Evolutionary conservation across 1,284 basidiomycete genomes (phyloP).

Genomic region (Taiwanofungus camphoratus): DNA sequence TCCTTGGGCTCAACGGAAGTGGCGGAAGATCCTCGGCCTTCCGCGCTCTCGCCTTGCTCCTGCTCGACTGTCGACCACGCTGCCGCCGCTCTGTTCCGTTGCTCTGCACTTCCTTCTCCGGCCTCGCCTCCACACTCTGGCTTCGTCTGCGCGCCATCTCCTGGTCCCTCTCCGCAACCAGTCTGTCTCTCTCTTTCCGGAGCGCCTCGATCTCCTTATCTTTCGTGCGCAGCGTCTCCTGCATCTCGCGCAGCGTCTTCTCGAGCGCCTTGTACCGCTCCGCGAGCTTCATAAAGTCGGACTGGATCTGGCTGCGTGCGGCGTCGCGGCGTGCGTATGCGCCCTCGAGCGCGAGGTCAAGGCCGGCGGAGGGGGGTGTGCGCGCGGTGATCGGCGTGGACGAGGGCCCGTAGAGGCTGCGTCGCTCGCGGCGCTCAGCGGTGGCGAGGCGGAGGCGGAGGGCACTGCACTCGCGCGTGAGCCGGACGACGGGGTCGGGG

Average conservation of each 20-base stretch:
- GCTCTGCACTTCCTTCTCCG: conserved; percentile 1
- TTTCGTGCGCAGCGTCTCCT: conserved; percentile 26
- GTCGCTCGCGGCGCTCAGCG: conserved; percentile 26
- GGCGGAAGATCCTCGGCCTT: conserved; percentile 18
- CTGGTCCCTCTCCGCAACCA: conserved; percentile 27
- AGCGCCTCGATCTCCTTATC: conserved; percentile 50
- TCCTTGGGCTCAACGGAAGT: conserved; percentile 17
- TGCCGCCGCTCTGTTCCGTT: conserved; percentile 10
- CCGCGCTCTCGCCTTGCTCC: conserved; percentile 20
- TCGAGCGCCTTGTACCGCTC: conserved; percentile 59
- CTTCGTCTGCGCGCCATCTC: conserved; percentile 19
- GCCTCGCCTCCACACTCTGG: conserved; percentile 11
- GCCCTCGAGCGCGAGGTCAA: conserved; percentile 18
- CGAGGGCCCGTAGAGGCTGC: conserved; percentile 20
- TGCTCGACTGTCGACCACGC: conserved; percentile 19
- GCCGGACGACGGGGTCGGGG: conserved; percentile 31
- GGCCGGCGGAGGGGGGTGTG: conserved; percentile 19
- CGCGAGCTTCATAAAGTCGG: conserved; percentile 48
- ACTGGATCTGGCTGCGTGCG: conserved; percentile 48
- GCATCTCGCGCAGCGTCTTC: conserved; percentile 35
- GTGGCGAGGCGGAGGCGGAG: conserved; percentile 48
- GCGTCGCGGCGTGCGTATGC: conserved; percentile 58
- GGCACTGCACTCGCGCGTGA: conserved; percentile 36
- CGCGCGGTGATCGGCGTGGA: conserved; percentile 24
- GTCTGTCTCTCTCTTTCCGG: conserved; percentile 37